Percentiles rank a stretch among this genome's conserved stretches.
Evolutionary conservation across 768 basidiomycete genomes (phyloP).

Genomic region (Agaricus blazei): DNA sequence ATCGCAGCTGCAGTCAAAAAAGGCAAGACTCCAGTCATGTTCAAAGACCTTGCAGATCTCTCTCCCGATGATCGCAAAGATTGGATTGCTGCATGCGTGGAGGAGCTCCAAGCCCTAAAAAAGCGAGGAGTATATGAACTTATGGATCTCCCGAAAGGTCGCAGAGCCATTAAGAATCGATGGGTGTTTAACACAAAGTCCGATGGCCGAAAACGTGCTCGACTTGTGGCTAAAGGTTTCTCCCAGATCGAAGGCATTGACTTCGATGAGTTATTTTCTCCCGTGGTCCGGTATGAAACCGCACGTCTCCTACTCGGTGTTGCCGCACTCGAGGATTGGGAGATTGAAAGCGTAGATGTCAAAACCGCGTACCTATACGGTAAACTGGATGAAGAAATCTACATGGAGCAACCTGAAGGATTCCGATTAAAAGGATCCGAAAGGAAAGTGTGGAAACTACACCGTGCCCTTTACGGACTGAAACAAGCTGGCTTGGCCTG

Average conservation of each 20-base stretch:
- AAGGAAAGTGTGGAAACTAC: no score
- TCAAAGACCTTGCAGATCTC: no score
- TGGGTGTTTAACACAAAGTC: no score
- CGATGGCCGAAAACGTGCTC: no score
- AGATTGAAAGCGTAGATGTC: constrained; percentile 23
- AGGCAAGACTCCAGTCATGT: no score
- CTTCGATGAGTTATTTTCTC: no score
- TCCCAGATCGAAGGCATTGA: no score
- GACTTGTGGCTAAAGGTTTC: no score
- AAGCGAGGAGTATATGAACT: constrained; percentile 2
- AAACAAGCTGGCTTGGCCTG: background rate
- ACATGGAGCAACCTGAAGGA: constrained; percentile 10
- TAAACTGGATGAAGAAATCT: constrained; percentile 10
- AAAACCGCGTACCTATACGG: constrained; percentile 10
- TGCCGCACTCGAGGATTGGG: constrained; percentile 25
- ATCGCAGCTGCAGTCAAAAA: no score
- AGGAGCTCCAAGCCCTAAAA: constrained; percentile 10
- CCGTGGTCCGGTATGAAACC: constrained; percentile 5
- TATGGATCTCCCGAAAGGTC: background rate
- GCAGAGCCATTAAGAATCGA: background rate
- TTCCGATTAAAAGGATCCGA: no score
- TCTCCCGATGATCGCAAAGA: background rate
- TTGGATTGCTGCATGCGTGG: constrained; percentile 2
- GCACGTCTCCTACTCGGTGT: constrained; percentile 10
- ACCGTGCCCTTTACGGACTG: background rate